Conservation (phyloP, 2,329 filamentous ascomycete species). For the Laburnicola sp. region DNA sequence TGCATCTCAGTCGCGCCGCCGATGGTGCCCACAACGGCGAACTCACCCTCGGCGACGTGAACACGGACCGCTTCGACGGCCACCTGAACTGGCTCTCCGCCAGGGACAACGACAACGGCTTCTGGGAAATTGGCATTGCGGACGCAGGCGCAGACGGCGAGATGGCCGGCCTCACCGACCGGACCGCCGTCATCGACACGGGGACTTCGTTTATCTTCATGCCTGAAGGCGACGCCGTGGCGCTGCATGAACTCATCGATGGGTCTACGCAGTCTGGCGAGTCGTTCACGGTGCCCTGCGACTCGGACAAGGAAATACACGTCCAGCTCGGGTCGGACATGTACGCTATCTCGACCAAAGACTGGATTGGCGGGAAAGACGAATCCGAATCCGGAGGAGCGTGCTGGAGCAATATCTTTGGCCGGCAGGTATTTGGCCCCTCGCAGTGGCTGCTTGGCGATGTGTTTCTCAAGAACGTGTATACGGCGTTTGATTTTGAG, state of each 20-base stretch:
- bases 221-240: conserved; percentile 66
- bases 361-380: conserved; percentile 66
- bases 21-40: conserved; percentile 73
- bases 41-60: conserved; percentile 73
- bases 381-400: conserved; percentile 35
- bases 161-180: conserved; percentile 50
- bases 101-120: conserved; percentile 53
- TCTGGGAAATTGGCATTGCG: conserved; percentile 74
- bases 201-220: conserved; percentile 81
- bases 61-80: conserved; percentile 68
- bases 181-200: conserved; percentile 76
- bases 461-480: conserved; percentile 87
- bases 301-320: conserved; percentile 62
- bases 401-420: conserved; percentile 73
- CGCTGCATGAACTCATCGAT: conserved; percentile 69
- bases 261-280: conserved; percentile 61
- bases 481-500: conserved; percentile 80
- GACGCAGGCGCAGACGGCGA: conserved; percentile 66
- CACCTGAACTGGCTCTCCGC: conserved; percentile 68
- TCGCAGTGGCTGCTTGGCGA: conserved; percentile 79
- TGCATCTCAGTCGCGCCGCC: conserved; percentile 68
- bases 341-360: conserved; percentile 68
- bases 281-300: conserved; percentile 74
- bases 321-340: conserved; percentile 69
- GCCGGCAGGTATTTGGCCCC: conserved; percentile 65